Percentiles rank a stretch among this genome's conserved stretches.
Conservation (phyloP, 2,329 filamentous ascomycete genomes). For the Fusarium pseudoanthophilum region DNA sequence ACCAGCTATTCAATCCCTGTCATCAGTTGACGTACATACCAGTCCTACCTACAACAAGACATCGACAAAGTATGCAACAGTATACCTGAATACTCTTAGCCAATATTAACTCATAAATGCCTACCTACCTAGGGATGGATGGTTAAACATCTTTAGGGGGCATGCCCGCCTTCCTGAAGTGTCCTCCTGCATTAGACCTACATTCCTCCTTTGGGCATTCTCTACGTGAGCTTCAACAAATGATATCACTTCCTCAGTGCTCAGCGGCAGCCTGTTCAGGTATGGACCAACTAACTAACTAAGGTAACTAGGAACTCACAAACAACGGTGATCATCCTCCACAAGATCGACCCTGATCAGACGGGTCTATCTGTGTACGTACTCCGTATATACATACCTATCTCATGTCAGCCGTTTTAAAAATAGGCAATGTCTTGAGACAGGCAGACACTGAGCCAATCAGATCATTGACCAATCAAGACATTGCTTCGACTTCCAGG, state of each 20-base stretch:
- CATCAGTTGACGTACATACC: not conserved
- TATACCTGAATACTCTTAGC: not conserved
- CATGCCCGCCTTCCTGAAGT: conserved; percentile 5
- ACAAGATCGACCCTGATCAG: conserved; percentile 14
- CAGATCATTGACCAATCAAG: conserved; percentile 19
- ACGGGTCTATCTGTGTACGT: not conserved
- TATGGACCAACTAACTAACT: not conserved
- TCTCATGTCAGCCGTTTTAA: conserved; percentile 11
- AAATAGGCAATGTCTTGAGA: not conserved
- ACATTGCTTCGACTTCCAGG: not conserved
- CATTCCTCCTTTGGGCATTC: not conserved
- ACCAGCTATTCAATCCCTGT: not conserved
- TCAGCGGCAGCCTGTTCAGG: not conserved
- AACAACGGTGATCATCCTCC: conserved; percentile 10
- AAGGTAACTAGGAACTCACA: not conserved
- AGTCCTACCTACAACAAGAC: not conserved
- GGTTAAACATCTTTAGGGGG: not conserved
- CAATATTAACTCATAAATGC: not conserved
- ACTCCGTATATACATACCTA: not conserved
- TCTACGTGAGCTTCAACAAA: not conserved
- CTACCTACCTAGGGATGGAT: not conserved
- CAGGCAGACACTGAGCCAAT: not conserved
- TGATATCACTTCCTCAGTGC: not conserved
- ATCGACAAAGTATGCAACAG: not conserved
- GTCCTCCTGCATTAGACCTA: conserved; percentile 8